Base-by-base conservation (phyloP, 495 filamentous ascomycete genomes). In the Aspergillus taichungensis region DNA sequence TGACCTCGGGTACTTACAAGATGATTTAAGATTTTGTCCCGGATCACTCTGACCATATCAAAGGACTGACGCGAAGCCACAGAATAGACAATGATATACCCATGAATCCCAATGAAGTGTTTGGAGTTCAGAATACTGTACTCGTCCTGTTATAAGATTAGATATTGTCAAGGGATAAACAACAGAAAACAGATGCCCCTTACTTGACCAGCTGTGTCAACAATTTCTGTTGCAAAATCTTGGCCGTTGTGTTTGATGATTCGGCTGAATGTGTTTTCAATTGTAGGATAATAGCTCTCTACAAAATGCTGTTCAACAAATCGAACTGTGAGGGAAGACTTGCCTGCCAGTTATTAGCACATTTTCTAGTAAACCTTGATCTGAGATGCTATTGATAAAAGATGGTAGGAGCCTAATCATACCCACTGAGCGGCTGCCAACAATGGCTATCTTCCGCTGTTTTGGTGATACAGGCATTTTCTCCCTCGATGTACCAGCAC, bases 61-160 rank as follows among this genome's bases (percentile, higher is more conserved):
- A 96, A 97, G 24, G 88, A 94, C 51, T 92, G 86, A 49, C 84
- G 85, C 32, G 86, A 94, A 28, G 86, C 84, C 38, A 98, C 86
- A 12, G 88, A 95, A 67, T 98, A 98, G 34, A 95, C 92, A 40
- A 98, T 83, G 79, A 98, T 90, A 70, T 98, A 98, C 33, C 92
- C 92, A 76, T 98, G 92, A 53, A 97, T 96, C 49, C 92, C 92
- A 68, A 98, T 98, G 62, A 97, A 97, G 66, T 98, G 94, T 64
- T 96, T 95, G 35, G 87, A 95, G 64, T 95, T 96, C 42, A 98
- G 73, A 56, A 97, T 96, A 59, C 85, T 91, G 69, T 98, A 97
- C 64, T 98, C 94, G 69, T 99, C 92, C 88, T 95, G 62, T 37
- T 27, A 37, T 27, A 34, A 11, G 30, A 43, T 53, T 54, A 46